Evolutionary conservation across 2,329 filamentous ascomycete species (phyloP).

Genomic region (Trichophyton rubrum): DNA sequence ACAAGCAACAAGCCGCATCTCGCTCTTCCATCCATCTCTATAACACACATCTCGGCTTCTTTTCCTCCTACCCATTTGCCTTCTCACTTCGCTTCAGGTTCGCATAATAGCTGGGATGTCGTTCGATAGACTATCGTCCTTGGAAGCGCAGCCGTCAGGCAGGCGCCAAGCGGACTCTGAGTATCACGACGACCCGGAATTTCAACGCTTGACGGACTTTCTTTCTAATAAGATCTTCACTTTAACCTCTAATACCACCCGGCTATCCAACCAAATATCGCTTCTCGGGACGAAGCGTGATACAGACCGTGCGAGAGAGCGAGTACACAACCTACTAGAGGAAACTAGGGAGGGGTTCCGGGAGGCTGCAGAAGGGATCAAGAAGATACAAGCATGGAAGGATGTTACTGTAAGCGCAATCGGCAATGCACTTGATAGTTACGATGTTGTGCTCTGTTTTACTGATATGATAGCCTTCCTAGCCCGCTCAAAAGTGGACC

Average conservation of each 20-base stretch:
- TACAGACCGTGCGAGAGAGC: constrained; percentile 77
- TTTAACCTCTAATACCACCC: constrained; percentile 75
- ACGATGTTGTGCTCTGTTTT: neutral
- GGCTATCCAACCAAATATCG: constrained; percentile 69
- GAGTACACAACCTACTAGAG: constrained; percentile 75
- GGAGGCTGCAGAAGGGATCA: constrained; percentile 83
- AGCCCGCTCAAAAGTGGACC: constrained; percentile 93
- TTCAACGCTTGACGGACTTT: constrained; percentile 66
- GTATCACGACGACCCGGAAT: constrained; percentile 88
- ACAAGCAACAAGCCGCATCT: neutral
- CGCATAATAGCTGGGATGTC: constrained; percentile 52
- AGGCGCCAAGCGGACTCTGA: constrained; percentile 56
- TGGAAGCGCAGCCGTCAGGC: constrained; percentile 65
- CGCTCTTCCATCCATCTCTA: neutral
- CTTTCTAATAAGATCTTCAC: constrained; percentile 83
- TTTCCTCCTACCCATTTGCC: neutral
- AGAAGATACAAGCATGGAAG: constrained; percentile 79
- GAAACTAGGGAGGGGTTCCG: constrained; percentile 80
- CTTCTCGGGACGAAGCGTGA: constrained; percentile 83
- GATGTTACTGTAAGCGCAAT: constrained; percentile 56
- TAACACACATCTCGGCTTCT: neutral
- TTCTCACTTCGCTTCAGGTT: neutral
- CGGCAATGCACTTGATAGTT: neutral
- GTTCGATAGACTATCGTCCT: constrained; percentile 71
- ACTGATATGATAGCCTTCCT: constrained; percentile 1